Percentiles rank a stretch among this genome's conserved stretches.
phyloP scores from a whole-genome alignment of 2,329 filamentous ascomycete species.

The Cryphonectria japonica region DNA sequence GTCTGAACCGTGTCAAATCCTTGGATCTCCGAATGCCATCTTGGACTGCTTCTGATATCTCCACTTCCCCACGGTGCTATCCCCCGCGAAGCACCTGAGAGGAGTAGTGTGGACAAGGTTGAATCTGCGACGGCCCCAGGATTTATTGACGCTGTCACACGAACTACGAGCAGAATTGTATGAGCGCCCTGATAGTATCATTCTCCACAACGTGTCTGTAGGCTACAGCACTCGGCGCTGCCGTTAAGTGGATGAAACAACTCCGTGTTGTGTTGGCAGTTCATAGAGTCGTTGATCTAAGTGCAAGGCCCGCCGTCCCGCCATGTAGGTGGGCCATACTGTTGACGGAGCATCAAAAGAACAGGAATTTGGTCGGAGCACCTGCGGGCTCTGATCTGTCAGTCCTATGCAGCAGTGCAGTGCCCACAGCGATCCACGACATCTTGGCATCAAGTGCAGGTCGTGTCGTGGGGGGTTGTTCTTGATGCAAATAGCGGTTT shows the following conservation, averaged over 20 bases:
- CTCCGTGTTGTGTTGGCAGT: constrained; percentile 1
- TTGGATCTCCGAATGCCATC: constrained; percentile 19
- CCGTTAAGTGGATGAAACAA: background rate
- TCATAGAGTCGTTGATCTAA: background rate
- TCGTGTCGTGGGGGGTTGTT: background rate
- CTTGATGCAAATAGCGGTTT: background rate
- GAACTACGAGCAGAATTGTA: background rate
- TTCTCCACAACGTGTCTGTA: background rate
- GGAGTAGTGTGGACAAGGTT: constrained; percentile 14
- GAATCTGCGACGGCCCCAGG: constrained; percentile 12
- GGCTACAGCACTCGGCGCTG: background rate
- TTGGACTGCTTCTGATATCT: constrained; percentile 14
- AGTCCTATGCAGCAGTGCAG: background rate
- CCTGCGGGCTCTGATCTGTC: background rate
- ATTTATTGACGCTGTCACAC: background rate
- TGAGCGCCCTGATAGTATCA: background rate
- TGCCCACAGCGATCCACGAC: background rate
- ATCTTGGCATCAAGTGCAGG: background rate
- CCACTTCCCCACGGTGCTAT: constrained; percentile 20
- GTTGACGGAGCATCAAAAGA: constrained; percentile 14
- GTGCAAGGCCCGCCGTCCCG: constrained; percentile 9
- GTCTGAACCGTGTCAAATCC: background rate
- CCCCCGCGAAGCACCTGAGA: background rate
- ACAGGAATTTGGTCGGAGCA: constrained; percentile 14
- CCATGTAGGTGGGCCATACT: constrained; percentile 7